These are phyloP conservation scores for Agrocybe praecox DNA, from an alignment of 768 basidiomycete genomes.

Conservation along the genomic window DNA sequence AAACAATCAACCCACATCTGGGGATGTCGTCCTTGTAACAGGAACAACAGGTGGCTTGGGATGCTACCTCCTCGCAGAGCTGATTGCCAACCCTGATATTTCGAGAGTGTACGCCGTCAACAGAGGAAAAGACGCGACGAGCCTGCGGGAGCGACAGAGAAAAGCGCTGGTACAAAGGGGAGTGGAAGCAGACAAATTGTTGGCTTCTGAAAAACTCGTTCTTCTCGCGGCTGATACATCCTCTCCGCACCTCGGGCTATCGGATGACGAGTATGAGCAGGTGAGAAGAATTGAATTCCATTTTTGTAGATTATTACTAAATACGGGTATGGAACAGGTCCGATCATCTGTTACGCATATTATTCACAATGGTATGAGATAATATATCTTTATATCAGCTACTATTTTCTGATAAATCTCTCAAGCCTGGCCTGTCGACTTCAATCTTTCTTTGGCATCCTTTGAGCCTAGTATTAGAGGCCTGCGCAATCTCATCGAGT, in stretches of 20 bases:
- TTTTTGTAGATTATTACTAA: no score
- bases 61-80: background rate
- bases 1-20: background rate
- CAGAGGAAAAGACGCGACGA: background rate
- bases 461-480: constrained; percentile 53
- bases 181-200: background rate
- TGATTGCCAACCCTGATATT: background rate
- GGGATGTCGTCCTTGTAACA: constrained; percentile 3
- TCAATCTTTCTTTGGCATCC: constrained; percentile 50
- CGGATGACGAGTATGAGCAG: background rate
- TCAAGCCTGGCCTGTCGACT: constrained; percentile 41
- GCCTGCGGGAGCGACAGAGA: background rate
- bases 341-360: constrained; percentile 12
- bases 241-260: background rate
- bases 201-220: background rate
- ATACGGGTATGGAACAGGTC: background rate
- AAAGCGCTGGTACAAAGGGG: background rate
- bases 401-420: background rate
- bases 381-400: background rate
- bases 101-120: background rate
- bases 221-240: background rate
- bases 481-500: constrained; percentile 47
- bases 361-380: constrained; percentile 8
- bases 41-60: constrained; percentile 9
- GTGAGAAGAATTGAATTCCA: background rate